Evolutionary conservation across 1,139 yeast species (phyloP), one percentile per base, ranked within the genome.

Genomic region (Sugiyamaella neomexicana): DNA sequence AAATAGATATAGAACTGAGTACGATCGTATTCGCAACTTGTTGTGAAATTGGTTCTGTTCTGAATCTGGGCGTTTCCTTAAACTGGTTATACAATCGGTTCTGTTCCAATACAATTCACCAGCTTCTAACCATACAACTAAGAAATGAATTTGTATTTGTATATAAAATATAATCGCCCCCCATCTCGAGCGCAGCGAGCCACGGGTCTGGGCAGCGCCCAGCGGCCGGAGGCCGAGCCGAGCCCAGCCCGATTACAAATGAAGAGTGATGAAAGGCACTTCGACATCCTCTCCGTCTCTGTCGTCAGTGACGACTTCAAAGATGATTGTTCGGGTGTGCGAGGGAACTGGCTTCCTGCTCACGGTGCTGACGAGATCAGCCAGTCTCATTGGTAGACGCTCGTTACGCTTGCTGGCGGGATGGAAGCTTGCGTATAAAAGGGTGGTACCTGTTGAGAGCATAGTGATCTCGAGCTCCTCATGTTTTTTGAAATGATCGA

Each of bases 281-380:
- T 91, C 99, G 25, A 90, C 97, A 70, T 95, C 99, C 69, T 93
- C 97, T 40, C 95, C 99, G 52, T 85, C 80, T 66, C 82, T 77
- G 69, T 93, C 99, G 67, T 93, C 99, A 58, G 95, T 89, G 69
- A 97, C 89, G 43, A 93, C 80, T 72, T 93, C 99, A 59, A 95
- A 80, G 56, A 91, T 84, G 72, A 93, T 77, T 41, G 88, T 82
- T 70, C 83, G 83, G 55, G 82, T 83, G 68, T 87, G 90, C 2
- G 76, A 68, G n/a, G 90, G 87, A 55, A 93, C 74, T 15, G 89
- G 90, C 71, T 89, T 87, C 76, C 89, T 89, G 55, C 95, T 84
- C 42, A 95, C 91, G 27, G 80, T 75, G 69, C 88, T 89, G 62
- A 90, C 87, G 64, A 91, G 76, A 60, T 85, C 80, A 2, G 96